phyloP scores from a whole-genome alignment of 257 asterid genomes.

The Solanum etuberosum region DNA sequence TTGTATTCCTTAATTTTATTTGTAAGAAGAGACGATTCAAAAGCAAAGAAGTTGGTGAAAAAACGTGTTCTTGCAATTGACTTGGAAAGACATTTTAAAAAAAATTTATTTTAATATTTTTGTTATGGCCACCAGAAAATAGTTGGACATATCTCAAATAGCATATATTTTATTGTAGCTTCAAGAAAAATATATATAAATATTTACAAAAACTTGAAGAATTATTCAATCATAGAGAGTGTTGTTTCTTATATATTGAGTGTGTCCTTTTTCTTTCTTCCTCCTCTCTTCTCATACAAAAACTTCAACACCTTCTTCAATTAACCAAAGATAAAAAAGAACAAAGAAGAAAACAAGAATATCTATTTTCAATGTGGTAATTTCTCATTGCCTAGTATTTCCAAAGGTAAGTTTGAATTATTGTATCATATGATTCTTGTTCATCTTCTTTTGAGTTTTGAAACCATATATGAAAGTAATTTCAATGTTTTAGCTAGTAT shows the following conservation, averaged over 20 bases:
- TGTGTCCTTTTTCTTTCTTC: neutral
- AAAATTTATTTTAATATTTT: neutral
- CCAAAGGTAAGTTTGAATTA: neutral
- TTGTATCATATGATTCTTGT: neutral
- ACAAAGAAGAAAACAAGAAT: neutral
- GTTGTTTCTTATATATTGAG: neutral
- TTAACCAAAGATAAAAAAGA: neutral
- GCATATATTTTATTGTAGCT: neutral
- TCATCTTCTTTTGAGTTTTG: neutral
- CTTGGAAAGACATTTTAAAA: neutral
- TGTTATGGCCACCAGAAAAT: neutral
- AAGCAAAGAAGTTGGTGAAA: conserved; percentile 9
- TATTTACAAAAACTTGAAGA: neutral
- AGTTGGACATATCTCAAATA: neutral
- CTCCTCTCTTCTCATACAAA: neutral
- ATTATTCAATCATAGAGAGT: neutral
- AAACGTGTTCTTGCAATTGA: neutral
- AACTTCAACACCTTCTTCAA: neutral
- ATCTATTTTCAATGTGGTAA: neutral
- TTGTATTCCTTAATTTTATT: neutral
- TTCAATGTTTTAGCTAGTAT: neutral
- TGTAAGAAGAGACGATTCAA: neutral
- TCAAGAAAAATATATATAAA: neutral
- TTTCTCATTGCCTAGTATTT: neutral
- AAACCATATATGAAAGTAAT: neutral